Conservation (phyloP, 2,329 filamentous ascomycete genomes). For the Coniochaeta ligniaria region DNA sequence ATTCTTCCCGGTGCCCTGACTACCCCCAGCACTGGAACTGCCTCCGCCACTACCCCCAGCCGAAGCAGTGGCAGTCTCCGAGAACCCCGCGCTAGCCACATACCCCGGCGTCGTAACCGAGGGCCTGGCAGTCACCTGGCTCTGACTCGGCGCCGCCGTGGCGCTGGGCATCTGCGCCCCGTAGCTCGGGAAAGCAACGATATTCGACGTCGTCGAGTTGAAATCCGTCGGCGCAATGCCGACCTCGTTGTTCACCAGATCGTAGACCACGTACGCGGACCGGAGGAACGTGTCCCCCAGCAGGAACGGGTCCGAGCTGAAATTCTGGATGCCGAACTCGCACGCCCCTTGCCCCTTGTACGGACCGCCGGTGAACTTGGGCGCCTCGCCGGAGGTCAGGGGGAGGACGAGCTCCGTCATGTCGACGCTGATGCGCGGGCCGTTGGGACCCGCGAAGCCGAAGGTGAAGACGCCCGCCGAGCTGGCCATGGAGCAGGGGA, state of each 20-base stretch:
- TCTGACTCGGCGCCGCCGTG: conserved; percentile 33
- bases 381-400: conserved; percentile 24
- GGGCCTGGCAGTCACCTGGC: conserved; percentile 19
- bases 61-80: conserved; percentile 13
- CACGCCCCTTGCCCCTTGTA: conserved; percentile 41
- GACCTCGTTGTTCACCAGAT: conserved; percentile 50
- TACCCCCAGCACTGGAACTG: neutral
- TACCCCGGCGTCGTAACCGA: conserved; percentile 22
- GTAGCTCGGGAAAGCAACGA: conserved; percentile 41
- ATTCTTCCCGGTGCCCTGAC: neutral
- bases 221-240: conserved; percentile 48
- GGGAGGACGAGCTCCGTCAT: conserved; percentile 52
- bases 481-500: conserved; percentile 41
- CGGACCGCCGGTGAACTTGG: conserved; percentile 29
- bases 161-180: conserved; percentile 44
- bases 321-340: conserved; percentile 50
- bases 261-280: conserved; percentile 54
- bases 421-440: conserved; percentile 41
- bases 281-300: conserved; percentile 53
- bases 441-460: conserved; percentile 39
- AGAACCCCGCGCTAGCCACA: conserved; percentile 28
- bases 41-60: neutral
- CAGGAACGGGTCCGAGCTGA: conserved; percentile 32
- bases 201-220: conserved; percentile 41
- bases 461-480: conserved; percentile 45